Conservation (phyloP, 352 stramenopile genomes). For the Phytophthora sp. region DNA sequence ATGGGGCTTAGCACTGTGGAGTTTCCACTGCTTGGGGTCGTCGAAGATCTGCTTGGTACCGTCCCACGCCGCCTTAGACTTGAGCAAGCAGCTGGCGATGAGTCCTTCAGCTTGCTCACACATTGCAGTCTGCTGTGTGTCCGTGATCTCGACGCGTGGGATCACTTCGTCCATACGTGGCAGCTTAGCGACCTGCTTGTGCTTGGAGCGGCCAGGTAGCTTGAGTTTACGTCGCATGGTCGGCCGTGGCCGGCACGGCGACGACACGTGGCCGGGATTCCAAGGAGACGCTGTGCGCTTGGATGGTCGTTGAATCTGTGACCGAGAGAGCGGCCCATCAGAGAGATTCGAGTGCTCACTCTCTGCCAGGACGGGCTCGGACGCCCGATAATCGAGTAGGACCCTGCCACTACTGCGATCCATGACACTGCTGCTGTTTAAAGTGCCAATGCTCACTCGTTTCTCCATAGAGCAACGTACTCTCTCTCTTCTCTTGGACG, state of each 20-base stretch:
- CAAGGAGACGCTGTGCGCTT: slow-evolving; percentile 24
- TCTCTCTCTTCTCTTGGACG: neutral
- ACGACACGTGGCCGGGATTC: slow-evolving; percentile 14
- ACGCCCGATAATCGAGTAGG: slow-evolving; percentile 38
- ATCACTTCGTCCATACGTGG: slow-evolving; percentile 48
- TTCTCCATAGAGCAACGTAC: slow-evolving; percentile 20
- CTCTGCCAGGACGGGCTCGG: slow-evolving; percentile 36
- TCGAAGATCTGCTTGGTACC: slow-evolving; percentile 68
- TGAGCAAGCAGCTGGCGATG: slow-evolving; percentile 45
- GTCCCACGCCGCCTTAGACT: slow-evolving; percentile 60
- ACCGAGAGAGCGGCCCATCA: slow-evolving; percentile 33
- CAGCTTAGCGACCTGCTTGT: slow-evolving; percentile 34
- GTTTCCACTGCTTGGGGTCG: slow-evolving; percentile 66
- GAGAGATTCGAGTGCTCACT: slow-evolving; percentile 40
- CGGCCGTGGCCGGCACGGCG: slow-evolving; percentile 6
- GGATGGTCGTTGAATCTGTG: slow-evolving; percentile 33
- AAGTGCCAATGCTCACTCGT: slow-evolving; percentile 18
- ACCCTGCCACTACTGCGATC: slow-evolving; percentile 26
- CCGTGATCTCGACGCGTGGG: slow-evolving; percentile 38
- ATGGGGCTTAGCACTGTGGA: slow-evolving; percentile 62
- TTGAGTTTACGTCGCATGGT: slow-evolving; percentile 37
- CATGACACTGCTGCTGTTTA: slow-evolving; percentile 31
- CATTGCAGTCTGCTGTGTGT: slow-evolving; percentile 37
- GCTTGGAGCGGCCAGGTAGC: slow-evolving; percentile 27
- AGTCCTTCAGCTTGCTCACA: slow-evolving; percentile 42